Conservation (phyloP, 176 grass and related monocot species). For the Avena sativa region DNA sequence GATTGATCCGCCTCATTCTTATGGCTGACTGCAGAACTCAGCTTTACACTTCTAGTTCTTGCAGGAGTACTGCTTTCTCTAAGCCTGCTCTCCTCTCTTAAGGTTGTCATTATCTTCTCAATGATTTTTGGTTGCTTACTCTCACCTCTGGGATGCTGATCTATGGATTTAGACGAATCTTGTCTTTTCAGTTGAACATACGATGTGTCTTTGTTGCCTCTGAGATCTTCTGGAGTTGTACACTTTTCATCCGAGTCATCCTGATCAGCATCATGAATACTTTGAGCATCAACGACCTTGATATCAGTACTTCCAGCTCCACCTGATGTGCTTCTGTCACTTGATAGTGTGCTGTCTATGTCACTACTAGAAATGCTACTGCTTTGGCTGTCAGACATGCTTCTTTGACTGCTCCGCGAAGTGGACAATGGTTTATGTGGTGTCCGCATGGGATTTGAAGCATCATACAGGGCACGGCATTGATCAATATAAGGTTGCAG, state of each 20-base stretch:
- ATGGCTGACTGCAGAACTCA: slow-evolving; percentile 44
- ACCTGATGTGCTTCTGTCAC: slow-evolving; percentile 61
- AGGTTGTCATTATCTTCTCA: slow-evolving; percentile 77
- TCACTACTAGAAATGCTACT: slow-evolving; percentile 87
- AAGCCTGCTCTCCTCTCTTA: slow-evolving; percentile 72
- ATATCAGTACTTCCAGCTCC: slow-evolving; percentile 47
- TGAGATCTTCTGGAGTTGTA: slow-evolving; percentile 50
- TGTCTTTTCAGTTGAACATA: slow-evolving; percentile 56
- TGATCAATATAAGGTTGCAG: slow-evolving; percentile 82
- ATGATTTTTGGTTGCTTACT: slow-evolving; percentile 79
- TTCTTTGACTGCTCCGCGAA: slow-evolving; percentile 52
- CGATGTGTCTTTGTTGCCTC: slow-evolving; percentile 47
- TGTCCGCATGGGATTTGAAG: slow-evolving; percentile 43
- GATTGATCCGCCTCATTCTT: slow-evolving; percentile 59
- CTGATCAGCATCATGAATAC: slow-evolving; percentile 42
- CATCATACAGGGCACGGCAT: slow-evolving; percentile 58
- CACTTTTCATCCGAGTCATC: slow-evolving; percentile 31
- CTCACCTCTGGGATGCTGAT: slow-evolving; percentile 62
- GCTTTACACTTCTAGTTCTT: slow-evolving; percentile 52
- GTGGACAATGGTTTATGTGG: slow-evolving; percentile 58
- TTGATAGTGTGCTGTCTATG: slow-evolving; percentile 73
- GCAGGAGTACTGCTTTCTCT: slow-evolving; percentile 74
- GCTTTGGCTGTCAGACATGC: slow-evolving; percentile 83
- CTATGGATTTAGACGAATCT: slow-evolving; percentile 57
- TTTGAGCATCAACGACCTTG: slow-evolving; percentile 41